phyloP scores from a whole-genome alignment of 2,329 filamentous ascomycete species.

The Cladosporium oxysporum region DNA sequence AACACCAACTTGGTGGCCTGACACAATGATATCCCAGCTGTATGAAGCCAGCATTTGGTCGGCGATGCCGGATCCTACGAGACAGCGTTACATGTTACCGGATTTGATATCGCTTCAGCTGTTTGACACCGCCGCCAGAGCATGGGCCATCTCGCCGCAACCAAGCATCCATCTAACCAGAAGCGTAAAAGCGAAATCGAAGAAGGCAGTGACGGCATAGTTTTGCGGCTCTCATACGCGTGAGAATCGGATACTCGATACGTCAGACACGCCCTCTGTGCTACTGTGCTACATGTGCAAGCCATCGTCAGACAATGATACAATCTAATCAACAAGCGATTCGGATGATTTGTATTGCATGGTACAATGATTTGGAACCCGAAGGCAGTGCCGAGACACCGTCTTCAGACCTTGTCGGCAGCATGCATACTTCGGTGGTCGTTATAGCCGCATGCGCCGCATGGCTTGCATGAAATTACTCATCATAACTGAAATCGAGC shows the following conservation, averaged over 20 bases:
- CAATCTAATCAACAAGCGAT: neutral
- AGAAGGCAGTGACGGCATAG: neutral
- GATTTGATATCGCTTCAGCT: constrained; percentile 3
- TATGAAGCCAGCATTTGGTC: neutral
- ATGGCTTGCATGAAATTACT: neutral
- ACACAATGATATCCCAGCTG: neutral
- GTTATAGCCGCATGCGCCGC: neutral
- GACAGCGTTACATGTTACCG: constrained; percentile 9
- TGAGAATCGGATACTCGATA: neutral
- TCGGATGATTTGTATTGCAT: neutral
- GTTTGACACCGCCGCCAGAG: neutral
- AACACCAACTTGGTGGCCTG: constrained; percentile 10
- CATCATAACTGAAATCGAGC: neutral
- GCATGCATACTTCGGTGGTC: neutral
- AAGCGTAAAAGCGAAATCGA: neutral
- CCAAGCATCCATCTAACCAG: neutral
- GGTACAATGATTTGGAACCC: neutral
- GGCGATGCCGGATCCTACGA: constrained; percentile 16
- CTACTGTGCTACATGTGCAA: neutral
- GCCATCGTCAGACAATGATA: neutral
- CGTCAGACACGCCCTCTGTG: neutral
- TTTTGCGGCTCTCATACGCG: neutral
- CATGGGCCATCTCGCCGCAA: neutral
- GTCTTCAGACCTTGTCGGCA: neutral
- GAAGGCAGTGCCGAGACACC: neutral